Conservation (phyloP, 257 asterid genomes). For the Gentiana straminea region DNA sequence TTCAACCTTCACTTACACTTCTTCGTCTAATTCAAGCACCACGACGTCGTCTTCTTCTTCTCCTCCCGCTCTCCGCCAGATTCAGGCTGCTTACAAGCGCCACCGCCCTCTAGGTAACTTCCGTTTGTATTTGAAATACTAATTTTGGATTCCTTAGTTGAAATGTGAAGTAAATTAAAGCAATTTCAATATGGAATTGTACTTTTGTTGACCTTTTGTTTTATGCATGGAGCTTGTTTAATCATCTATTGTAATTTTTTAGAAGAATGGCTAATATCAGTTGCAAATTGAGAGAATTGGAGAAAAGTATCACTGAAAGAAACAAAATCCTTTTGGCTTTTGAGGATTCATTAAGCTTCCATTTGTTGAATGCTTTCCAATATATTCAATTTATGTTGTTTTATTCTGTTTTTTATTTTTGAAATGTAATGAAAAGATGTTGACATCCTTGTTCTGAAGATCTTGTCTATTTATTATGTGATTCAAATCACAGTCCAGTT, state of each 20-base stretch:
- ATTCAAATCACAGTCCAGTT: no score
- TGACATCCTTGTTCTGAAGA: background rate
- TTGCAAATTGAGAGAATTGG: no score
- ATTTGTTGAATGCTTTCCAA: no score
- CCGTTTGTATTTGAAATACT: background rate
- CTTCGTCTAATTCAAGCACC: conserved; percentile 38
- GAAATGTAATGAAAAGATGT: no score
- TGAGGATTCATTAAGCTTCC: no score
- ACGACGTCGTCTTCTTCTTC: conserved; percentile 58
- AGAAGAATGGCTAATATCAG: no score
- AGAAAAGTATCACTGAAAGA: no score
- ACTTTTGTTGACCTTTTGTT: background rate
- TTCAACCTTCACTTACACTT: conserved; percentile 17
- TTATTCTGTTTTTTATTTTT: no score
- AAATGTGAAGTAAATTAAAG: no score
- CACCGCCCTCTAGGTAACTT: conserved; percentile 61
- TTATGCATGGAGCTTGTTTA: background rate
- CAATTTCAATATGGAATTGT: background rate
- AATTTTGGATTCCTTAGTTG: no score
- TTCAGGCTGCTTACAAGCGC: conserved; percentile 79
- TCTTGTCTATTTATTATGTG: background rate
- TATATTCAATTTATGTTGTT: no score
- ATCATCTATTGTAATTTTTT: background rate
- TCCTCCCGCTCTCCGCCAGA: conserved; percentile 55
- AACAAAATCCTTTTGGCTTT: no score